Percentiles rank a stretch among this genome's conserved stretches.
Conservation (phyloP, 495 filamentous ascomycete genomes). For the Penicillium roqueforti region DNA sequence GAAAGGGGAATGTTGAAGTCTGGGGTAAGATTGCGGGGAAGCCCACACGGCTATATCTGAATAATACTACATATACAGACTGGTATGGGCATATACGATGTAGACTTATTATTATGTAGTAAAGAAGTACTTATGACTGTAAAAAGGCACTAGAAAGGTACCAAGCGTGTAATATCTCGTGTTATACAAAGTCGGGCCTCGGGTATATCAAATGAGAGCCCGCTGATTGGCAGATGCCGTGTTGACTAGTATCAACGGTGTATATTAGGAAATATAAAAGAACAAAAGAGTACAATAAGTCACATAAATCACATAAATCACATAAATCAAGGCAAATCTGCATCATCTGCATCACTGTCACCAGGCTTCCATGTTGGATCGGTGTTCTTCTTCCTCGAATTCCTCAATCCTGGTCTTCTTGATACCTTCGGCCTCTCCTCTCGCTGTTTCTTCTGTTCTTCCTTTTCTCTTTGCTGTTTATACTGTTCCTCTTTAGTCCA, state of each 20-base stretch:
- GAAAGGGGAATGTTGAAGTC: slow-evolving; percentile 10
- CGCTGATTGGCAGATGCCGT: slow-evolving; percentile 14
- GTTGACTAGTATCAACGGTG: slow-evolving; percentile 12
- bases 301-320: too few relatives aligned
- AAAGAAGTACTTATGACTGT: neutral
- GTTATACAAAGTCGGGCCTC: neutral
- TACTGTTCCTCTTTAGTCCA: neutral
- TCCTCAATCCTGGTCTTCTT: slow-evolving; percentile 1
- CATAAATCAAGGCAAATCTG: neutral
- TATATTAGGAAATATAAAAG: neutral
- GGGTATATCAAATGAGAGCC: slow-evolving; percentile 12
- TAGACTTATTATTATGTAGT: neutral
- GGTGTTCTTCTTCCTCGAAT: neutral
- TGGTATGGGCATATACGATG: too few relatives aligned
- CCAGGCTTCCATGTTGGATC: slow-evolving; percentile 4
- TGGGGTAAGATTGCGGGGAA: slow-evolving; percentile 25
- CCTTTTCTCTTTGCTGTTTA: neutral
- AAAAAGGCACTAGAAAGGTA: too few relatives aligned
- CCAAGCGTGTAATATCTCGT: neutral
- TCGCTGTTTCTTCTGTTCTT: neutral
- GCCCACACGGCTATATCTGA: neutral
- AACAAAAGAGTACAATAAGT: too few relatives aligned
- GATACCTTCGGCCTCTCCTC: neutral
- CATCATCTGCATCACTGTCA: neutral
- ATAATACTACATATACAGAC: too few relatives aligned